Conservation (phyloP, 441 rosid genomes). For the Macaranga tanarius region DNA sequence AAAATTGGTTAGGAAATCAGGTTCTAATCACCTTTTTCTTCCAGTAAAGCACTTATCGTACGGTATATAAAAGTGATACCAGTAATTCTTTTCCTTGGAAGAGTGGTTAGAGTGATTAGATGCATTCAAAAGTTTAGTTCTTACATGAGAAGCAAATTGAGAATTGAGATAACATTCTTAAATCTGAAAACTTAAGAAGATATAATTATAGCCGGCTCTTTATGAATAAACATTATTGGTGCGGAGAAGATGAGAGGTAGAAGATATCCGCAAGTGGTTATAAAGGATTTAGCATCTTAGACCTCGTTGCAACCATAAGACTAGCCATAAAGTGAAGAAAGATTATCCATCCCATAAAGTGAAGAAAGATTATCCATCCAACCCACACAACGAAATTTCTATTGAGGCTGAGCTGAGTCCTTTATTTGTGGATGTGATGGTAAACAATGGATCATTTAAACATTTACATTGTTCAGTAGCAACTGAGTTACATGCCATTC, state of each 20-base stretch:
- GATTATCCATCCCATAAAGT: neutral
- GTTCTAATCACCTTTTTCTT: neutral
- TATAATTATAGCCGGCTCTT: too few relatives aligned
- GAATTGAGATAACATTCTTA: too few relatives aligned
- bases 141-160: neutral
- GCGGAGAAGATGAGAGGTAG: too few relatives aligned
- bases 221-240: too few relatives aligned
- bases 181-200: too few relatives aligned
- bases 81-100: neutral
- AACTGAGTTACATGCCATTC: too few relatives aligned
- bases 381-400: neutral
- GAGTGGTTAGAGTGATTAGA: neutral
- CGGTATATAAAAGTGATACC: neutral
- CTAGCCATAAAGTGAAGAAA: neutral
- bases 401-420: neutral
- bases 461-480: too few relatives aligned
- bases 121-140: neutral
- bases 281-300: neutral
- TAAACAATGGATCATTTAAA: too few relatives aligned
- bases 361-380: neutral
- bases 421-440: neutral
- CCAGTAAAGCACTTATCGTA: neutral
- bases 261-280: neutral
- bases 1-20: neutral
- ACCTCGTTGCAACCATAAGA: too few relatives aligned